Percentiles rank a stretch among this genome's conserved stretches.
These are phyloP conservation scores for Betula pendula DNA, from an alignment of 306 rosid genomes.

Conservation along the genomic window DNA sequence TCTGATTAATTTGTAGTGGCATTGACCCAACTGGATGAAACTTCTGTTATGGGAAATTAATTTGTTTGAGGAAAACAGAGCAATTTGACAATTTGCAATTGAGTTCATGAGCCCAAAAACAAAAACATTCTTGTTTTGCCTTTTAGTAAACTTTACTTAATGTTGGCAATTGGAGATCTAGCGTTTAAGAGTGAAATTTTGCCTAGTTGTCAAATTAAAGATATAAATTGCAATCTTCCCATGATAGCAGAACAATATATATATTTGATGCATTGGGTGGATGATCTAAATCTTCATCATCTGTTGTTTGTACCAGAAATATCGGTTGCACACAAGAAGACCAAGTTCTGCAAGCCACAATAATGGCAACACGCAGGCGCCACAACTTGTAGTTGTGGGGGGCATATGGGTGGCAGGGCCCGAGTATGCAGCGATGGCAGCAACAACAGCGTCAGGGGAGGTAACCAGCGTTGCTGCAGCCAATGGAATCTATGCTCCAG, in stretches of 20 bases:
- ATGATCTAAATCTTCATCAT: background rate
- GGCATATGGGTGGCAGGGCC: no score
- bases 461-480: slow-evolving; percentile 34
- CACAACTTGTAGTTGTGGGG: no score
- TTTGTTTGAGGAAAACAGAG: background rate
- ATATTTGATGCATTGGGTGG: background rate
- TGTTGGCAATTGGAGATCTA: background rate
- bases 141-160: background rate
- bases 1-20: background rate
- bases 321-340: no score
- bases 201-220: background rate
- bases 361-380: no score
- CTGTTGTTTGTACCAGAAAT: slow-evolving; percentile 53
- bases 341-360: no score
- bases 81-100: background rate
- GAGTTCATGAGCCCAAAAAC: background rate
- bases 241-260: background rate
- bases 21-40: background rate
- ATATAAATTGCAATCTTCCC: no score
- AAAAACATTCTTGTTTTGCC: background rate
- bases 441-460: slow-evolving; percentile 48
- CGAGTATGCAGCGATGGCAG: slow-evolving; percentile 49
- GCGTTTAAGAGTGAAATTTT: background rate
- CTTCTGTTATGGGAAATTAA: background rate
- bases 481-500: slow-evolving; percentile 61